Evolutionary conservation across 2,329 filamentous ascomycete genomes (phyloP).

Genomic region (Esteya vermicola): DNA sequence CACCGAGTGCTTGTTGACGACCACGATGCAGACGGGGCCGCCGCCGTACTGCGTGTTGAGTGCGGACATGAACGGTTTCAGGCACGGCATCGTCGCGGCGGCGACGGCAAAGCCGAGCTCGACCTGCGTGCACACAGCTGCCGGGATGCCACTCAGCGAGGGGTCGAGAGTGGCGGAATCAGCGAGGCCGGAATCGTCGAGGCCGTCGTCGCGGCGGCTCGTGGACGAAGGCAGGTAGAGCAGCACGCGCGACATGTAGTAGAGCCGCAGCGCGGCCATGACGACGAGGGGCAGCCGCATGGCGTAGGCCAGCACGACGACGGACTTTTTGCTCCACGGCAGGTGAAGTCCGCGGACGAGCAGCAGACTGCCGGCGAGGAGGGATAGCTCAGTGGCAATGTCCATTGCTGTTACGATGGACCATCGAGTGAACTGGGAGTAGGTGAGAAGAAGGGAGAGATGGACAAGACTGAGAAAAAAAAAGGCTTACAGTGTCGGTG

Average conservation of each 20-base stretch:
- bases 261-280: not conserved
- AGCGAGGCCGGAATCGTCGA: too few species aligned
- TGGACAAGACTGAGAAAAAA: not conserved
- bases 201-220: constrained; percentile 11
- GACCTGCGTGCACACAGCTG: constrained; percentile 22
- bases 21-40: constrained; percentile 5
- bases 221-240: too few species aligned
- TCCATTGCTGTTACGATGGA: constrained; percentile 23
- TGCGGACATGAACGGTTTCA: constrained; percentile 27
- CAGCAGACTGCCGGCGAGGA: constrained; percentile 21
- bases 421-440: constrained; percentile 21
- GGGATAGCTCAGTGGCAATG: constrained; percentile 21
- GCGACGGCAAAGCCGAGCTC: constrained; percentile 26
- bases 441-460: not conserved
- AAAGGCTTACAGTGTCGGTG: constrained; percentile 16
- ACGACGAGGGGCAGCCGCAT: constrained; percentile 18
- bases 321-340: constrained; percentile 19
- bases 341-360: constrained; percentile 24
- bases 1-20: constrained; percentile 6
- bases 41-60: constrained; percentile 19
- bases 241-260: too few species aligned
- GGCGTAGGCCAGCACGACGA: constrained; percentile 24
- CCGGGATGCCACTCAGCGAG: constrained; percentile 20
- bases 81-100: constrained; percentile 24
- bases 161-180: constrained; percentile 23